A percentile compares a stretch with the other conserved stretches of the same genome.
Evolutionary conservation across 768 basidiomycete genomes (phyloP).

Genomic region (Hydnomerulius pinastri): DNA sequence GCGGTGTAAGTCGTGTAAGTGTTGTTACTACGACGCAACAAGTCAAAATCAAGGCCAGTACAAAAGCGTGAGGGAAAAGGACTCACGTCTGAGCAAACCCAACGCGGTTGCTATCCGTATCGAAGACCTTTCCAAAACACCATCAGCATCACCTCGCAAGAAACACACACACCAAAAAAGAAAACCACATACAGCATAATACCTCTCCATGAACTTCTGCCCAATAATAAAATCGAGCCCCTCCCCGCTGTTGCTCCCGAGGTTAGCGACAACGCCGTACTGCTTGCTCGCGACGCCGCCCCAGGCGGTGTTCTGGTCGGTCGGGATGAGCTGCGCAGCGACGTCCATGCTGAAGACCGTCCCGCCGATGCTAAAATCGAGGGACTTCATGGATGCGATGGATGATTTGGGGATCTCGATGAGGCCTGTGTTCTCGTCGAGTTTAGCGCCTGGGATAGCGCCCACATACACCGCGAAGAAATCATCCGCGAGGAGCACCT

Average conservation of each 20-base stretch:
- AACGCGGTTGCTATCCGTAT: conserved; percentile 16
- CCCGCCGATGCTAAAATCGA: conserved; percentile 15
- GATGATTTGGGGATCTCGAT: conserved; percentile 18
- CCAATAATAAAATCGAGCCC: conserved; percentile 19
- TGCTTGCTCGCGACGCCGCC: conserved; percentile 12
- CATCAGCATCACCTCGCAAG: not conserved
- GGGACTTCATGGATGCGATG: conserved; percentile 13
- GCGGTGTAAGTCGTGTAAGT: conserved; percentile 16
- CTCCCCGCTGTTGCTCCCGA: conserved; percentile 1
- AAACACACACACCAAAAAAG: not conserved
- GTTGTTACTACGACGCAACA: conserved; percentile 14
- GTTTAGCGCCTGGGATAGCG: conserved; percentile 15
- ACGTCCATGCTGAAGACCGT: conserved; percentile 16
- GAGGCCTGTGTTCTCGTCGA: conserved; percentile 8
- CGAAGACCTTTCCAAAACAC: conserved; percentile 17
- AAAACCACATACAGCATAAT: conserved; percentile 14
- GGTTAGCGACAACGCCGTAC: conserved; percentile 7
- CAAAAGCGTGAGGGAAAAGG: not conserved
- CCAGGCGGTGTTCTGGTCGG: conserved; percentile 14
- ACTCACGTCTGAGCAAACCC: conserved; percentile 27
- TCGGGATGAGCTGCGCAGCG: conserved; percentile 21
- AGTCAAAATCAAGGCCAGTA: not conserved
- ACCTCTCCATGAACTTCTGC: conserved; percentile 20
- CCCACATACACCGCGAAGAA: conserved; percentile 17
- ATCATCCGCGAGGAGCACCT: conserved; percentile 24